Conservation (phyloP, 768 basidiomycete genomes). For the Kwoniella europaea region DNA sequence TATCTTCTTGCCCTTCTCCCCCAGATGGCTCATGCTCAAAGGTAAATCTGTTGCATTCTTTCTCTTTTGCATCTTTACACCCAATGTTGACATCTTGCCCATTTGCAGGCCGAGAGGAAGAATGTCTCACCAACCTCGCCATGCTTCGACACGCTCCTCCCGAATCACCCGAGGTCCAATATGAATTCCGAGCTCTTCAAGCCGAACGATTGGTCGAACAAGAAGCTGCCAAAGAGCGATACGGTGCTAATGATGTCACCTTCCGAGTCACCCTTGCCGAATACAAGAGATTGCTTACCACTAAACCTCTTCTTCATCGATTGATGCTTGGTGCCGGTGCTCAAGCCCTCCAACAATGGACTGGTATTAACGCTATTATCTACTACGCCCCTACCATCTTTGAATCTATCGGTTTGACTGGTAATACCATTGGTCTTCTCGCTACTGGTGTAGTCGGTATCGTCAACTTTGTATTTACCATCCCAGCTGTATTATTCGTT, state of each 20-base stretch:
- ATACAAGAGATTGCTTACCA: slow-evolving; percentile 68
- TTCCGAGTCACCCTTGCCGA: slow-evolving; percentile 69
- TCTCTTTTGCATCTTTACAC: neutral
- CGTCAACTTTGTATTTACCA: slow-evolving; percentile 74
- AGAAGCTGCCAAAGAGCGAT: slow-evolving; percentile 67
- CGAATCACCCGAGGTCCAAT: slow-evolving; percentile 69
- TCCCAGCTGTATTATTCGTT: slow-evolving; percentile 80
- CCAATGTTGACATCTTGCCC: neutral
- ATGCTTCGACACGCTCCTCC: slow-evolving; percentile 65
- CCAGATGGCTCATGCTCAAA: slow-evolving; percentile 71
- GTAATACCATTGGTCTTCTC: slow-evolving; percentile 66
- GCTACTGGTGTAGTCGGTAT: slow-evolving; percentile 78
- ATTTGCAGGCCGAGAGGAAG: slow-evolving; percentile 69
- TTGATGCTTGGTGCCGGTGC: slow-evolving; percentile 66
- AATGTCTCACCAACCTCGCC: slow-evolving; percentile 71
- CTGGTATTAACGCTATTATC: slow-evolving; percentile 64
- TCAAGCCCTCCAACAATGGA: slow-evolving; percentile 85
- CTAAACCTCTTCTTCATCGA: slow-evolving; percentile 65
- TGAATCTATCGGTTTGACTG: slow-evolving; percentile 65
- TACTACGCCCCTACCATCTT: slow-evolving; percentile 78
- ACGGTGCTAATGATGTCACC: slow-evolving; percentile 54
- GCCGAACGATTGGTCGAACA: slow-evolving; percentile 74
- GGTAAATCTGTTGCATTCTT: slow-evolving; percentile 33
- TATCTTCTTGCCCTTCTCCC: slow-evolving; percentile 79
- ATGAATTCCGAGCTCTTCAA: slow-evolving; percentile 62